These are phyloP conservation scores for Heliocybe sulcata DNA, from an alignment of 1,284 basidiomycete species.

Conservation along the genomic window DNA sequence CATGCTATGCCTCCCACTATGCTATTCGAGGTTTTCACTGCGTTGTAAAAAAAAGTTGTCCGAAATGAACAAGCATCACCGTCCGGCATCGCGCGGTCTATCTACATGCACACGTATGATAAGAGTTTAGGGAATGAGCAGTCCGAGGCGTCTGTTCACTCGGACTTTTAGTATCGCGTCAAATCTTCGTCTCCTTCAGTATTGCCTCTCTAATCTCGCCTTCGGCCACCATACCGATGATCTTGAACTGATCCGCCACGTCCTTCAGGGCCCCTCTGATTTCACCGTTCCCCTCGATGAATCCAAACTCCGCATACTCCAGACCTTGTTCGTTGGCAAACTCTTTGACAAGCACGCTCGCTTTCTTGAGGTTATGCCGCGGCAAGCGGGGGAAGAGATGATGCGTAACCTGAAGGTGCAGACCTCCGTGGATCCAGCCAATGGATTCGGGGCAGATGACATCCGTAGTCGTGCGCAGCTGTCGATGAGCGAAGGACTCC, in stretches of 20 bases:
- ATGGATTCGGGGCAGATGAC: conserved; percentile 82
- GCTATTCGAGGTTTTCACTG: not conserved
- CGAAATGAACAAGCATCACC: no score
- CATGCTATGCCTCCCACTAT: not conserved
- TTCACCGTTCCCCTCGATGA: conserved; percentile 75
- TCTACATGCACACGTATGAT: no score
- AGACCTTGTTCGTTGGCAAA: conserved; percentile 82
- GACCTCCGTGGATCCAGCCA: conserved; percentile 89
- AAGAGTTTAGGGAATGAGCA: no score
- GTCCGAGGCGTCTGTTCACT: no score
- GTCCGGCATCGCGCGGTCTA: no score
- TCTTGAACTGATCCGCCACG: conserved; percentile 78
- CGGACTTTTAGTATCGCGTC: not conserved
- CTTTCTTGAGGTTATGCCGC: conserved; percentile 84
- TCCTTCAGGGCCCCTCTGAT: conserved; percentile 70
- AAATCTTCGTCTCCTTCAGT: conserved; percentile 22
- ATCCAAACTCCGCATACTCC: conserved; percentile 87
- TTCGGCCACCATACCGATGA: conserved; percentile 70
- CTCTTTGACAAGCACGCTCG: conserved; percentile 77
- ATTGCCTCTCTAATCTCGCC: conserved; percentile 55
- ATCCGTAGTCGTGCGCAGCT: conserved; percentile 94
- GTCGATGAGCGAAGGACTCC: conserved; percentile 90
- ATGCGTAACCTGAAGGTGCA: conserved; percentile 94
- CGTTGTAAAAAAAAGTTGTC: no score
- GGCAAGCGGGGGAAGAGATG: conserved; percentile 96